Evolutionary conservation across 495 filamentous ascomycete genomes (phyloP).

Genomic region (Aspergillus asperescens): DNA sequence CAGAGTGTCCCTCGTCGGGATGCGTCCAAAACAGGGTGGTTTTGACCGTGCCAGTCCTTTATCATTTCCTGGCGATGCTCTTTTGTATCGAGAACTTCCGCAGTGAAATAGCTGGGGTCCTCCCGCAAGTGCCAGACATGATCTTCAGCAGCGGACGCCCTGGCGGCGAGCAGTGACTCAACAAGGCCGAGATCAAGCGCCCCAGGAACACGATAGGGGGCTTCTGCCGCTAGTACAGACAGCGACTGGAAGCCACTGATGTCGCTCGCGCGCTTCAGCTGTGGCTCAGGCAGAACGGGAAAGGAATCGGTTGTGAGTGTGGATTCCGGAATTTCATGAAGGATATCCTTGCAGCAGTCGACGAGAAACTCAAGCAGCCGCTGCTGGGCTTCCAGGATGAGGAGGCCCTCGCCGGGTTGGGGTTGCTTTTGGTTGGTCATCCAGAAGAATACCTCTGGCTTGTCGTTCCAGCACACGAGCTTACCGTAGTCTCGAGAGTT

Average conservation of each 20-base stretch:
- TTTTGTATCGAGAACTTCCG: conserved; percentile 21
- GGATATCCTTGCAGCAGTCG: conserved; percentile 31
- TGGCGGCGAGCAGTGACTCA: conserved; percentile 34
- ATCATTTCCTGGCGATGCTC: conserved; percentile 42
- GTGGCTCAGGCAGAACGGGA: conserved; percentile 26
- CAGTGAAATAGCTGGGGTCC: conserved; percentile 49
- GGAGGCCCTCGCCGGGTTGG: conserved; percentile 39
- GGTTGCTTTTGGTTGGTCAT: conserved; percentile 22
- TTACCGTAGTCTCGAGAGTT: conserved; percentile 37
- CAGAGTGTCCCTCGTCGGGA: conserved; percentile 23
- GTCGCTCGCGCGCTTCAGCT: conserved; percentile 25
- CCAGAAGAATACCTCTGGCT: conserved; percentile 32
- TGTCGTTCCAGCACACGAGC: conserved; percentile 36
- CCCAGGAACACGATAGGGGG: conserved; percentile 41
- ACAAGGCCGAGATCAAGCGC: conserved; percentile 38
- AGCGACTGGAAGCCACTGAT: conserved; percentile 44
- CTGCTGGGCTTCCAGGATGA: conserved; percentile 42
- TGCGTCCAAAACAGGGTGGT: conserved; percentile 22
- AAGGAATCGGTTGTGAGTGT: not conserved
- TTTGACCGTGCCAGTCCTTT: conserved; percentile 22
- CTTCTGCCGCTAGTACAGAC: conserved; percentile 35
- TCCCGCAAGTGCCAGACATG: conserved; percentile 51
- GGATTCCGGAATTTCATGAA: conserved; percentile 35
- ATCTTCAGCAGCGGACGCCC: conserved; percentile 37
- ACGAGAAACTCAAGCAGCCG: conserved; percentile 41